Base-by-base conservation (phyloP, 805 yeast genomes). In the Pichia nanzhaoensis region DNA sequence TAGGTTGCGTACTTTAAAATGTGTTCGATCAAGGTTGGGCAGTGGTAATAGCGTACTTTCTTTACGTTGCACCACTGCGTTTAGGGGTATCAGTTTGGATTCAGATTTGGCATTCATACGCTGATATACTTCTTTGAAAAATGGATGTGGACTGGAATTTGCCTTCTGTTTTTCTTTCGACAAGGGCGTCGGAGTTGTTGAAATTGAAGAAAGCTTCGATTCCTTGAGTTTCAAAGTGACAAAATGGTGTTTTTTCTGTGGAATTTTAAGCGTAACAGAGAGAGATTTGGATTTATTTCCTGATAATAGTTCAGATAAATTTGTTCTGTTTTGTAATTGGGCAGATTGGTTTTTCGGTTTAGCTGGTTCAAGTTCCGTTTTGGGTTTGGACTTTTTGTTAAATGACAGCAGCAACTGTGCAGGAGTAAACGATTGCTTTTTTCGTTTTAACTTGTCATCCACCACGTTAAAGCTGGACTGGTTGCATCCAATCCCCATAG, bases 61-160 rank as follows among this genome's bases (percentile, higher is more conserved):
- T n/a, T 17, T 34, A 17, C 18, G 10, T 5, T 17, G 20, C 8
- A 16, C 12, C 6, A 17, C 19, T 9, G 18, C 8, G 6, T 12
- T 34, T 27, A 7, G 34, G 16, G 12, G 20, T 35, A 34, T 41
- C 34, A 2, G 14, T 27, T 20, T 37, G 21, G 20, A 8, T 28
- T 36, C 33, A 12, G 31, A 4, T 27, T 18, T 20, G 18, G 7
- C 10, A n/a, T 37, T 37, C 27, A 24, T 33, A 18, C 33, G 38
- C 39, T 28, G 28, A 22, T 21, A 37, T 14, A 50, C 21, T 20
- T 42, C 46, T 27, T 47, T 42, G 14, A 50, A 50, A 19, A 50
- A 50, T 9, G 53, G 53, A 44, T 50, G 53, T 10, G 44, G 33
- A 1, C 48, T 44, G 13, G 38, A 14, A 10, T 20, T 36, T 9